Percentiles rank a stretch among this genome's conserved stretches.
phyloP scores from a whole-genome alignment of 805 yeast genomes.

The Barnettozyma pratensis region DNA sequence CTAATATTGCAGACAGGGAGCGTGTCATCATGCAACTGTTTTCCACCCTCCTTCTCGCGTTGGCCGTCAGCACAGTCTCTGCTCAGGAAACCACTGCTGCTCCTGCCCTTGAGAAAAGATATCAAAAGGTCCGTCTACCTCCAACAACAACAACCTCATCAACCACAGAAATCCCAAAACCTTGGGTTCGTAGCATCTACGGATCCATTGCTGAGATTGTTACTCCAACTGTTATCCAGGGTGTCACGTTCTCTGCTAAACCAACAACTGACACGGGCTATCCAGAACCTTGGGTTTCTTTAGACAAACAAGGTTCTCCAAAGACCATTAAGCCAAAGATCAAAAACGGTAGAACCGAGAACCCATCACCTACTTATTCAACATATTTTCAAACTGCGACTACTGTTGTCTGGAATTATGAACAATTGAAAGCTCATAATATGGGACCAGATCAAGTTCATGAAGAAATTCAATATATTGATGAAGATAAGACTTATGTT shows the following conservation, averaged over 20 bases:
- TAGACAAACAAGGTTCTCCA: slow-evolving; percentile 74
- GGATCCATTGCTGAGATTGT: slow-evolving; percentile 52
- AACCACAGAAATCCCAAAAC: slow-evolving; percentile 40
- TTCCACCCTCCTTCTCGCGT: background rate
- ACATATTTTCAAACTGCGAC: slow-evolving; percentile 73
- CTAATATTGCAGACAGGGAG: no score
- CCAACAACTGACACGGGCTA: slow-evolving; percentile 50
- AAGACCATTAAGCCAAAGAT: slow-evolving; percentile 72
- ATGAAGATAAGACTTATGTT: slow-evolving; percentile 72
- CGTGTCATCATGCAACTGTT: background rate
- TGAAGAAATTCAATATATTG: slow-evolving; percentile 48
- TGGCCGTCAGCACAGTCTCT: no score
- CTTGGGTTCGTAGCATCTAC: slow-evolving; percentile 74
- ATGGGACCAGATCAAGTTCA: slow-evolving; percentile 56
- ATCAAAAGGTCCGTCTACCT: slow-evolving; percentile 27
- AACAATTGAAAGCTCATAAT: slow-evolving; percentile 67
- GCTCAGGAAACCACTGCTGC: slow-evolving; percentile 1
- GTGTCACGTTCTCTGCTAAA: slow-evolving; percentile 46
- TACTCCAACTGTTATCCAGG: slow-evolving; percentile 61
- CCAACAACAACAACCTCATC: slow-evolving; percentile 29
- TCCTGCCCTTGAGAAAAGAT: slow-evolving; percentile 20
- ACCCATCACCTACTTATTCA: slow-evolving; percentile 65
- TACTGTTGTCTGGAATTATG: slow-evolving; percentile 50
- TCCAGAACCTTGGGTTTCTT: slow-evolving; percentile 75
- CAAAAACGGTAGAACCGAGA: slow-evolving; percentile 65